phyloP scores from a whole-genome alignment of 805 yeast genomes.

The Lipomyces starkeyi region DNA sequence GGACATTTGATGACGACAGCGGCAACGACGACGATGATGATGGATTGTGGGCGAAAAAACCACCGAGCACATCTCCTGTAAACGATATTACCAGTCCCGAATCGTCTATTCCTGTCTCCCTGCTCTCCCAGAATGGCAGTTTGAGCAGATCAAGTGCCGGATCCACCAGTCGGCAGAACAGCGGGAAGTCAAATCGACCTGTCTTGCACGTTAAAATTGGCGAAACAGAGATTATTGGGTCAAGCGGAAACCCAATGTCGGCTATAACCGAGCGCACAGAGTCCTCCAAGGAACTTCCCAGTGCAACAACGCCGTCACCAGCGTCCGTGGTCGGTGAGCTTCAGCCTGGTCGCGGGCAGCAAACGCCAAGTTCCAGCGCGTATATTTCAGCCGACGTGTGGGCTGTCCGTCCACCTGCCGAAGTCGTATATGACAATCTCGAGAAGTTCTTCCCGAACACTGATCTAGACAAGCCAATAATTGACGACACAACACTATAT shows the following conservation, averaged over 20 bases:
- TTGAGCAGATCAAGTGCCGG: slow-evolving; percentile 15
- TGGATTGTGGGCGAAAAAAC: slow-evolving; percentile 64
- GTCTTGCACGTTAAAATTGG: slow-evolving; percentile 34
- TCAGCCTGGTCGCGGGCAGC: background rate
- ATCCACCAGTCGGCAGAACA: slow-evolving; percentile 19
- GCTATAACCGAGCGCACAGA: slow-evolving; percentile 33
- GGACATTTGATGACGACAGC: slow-evolving; percentile 38
- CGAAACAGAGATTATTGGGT: slow-evolving; percentile 11
- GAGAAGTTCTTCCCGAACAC: slow-evolving; percentile 93
- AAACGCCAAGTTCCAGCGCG: background rate
- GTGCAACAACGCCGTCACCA: slow-evolving; percentile 29
- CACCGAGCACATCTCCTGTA: slow-evolving; percentile 33
- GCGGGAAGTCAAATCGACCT: slow-evolving; percentile 30
- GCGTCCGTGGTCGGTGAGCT: slow-evolving; percentile 32
- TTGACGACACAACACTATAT: slow-evolving; percentile 56
- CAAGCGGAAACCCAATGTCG: slow-evolving; percentile 18
- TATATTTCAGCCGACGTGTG: slow-evolving; percentile 44
- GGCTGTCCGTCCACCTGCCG: slow-evolving; percentile 94
- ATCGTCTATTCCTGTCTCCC: slow-evolving; percentile 14
- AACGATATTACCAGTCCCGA: slow-evolving; percentile 5
- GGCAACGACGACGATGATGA: slow-evolving; percentile 50
- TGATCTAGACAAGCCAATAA: slow-evolving; percentile 88
- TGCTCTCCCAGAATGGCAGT: slow-evolving; percentile 15
- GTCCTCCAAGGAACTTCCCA: slow-evolving; percentile 9
- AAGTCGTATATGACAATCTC: slow-evolving; percentile 86